A percentile compares a stretch with the other conserved stretches of the same genome.
These are phyloP conservation scores for Biscutella laevigata DNA, from an alignment of 441 rosid genomes.

Conservation along the genomic window DNA sequence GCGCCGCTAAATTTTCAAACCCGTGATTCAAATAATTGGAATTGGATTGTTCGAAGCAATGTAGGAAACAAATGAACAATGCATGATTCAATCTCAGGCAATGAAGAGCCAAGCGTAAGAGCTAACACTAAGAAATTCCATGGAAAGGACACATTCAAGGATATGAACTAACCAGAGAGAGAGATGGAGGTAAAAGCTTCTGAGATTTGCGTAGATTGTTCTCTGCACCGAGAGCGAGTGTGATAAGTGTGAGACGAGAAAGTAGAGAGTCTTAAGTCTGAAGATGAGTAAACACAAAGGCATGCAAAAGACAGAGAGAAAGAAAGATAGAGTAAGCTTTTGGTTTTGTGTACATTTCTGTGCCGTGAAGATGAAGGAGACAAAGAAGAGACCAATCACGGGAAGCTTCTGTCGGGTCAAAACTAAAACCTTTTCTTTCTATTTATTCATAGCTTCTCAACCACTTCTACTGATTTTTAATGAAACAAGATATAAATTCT, in stretches of 20 bases:
- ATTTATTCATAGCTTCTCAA: not conserved
- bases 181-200: not conserved
- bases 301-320: constrained; percentile 9
- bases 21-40: not conserved
- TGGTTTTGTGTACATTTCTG: constrained; percentile 17
- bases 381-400: constrained; percentile 11
- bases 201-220: not conserved
- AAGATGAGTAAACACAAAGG: constrained; percentile 18
- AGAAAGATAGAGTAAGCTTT: constrained; percentile 19
- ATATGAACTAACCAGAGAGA: constrained; percentile 19
- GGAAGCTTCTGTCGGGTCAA: constrained; percentile 1
- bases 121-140: too few relatives aligned
- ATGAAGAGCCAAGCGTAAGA: too few relatives aligned
- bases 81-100: too few relatives aligned
- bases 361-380: constrained; percentile 27
- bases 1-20: not conserved
- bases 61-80: too few relatives aligned
- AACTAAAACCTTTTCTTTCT: not conserved
- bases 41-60: too few relatives aligned
- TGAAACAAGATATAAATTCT: too few relatives aligned
- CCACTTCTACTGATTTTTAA: too few relatives aligned
- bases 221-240: constrained; percentile 1
- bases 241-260: constrained; percentile 4
- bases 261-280: constrained; percentile 6
- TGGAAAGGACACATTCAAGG: too few relatives aligned